Base-by-base conservation (phyloP, 352 stramenopile genomes). In the Pythium angustatum region DNA sequence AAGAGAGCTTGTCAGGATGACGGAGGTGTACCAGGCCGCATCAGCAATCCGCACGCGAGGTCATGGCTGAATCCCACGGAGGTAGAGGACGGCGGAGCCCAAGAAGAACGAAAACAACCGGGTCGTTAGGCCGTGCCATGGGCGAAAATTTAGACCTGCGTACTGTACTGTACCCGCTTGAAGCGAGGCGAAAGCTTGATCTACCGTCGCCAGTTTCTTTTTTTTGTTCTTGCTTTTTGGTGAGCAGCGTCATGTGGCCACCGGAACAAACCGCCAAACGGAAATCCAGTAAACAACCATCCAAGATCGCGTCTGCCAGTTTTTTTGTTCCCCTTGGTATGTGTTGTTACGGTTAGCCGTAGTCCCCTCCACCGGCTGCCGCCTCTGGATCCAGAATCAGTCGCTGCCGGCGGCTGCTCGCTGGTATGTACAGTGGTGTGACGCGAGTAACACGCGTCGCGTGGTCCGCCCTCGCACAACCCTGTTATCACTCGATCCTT, bases 391-490 rank as follows among this genome's bases (percentile, higher is more conserved):
- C 22, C 33, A 45, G 51, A 47, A 36, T 26, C 10, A 41, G 51
- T 58, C 40, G 40, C 40, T 8, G 5, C 19, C 51, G 51, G 34
- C 51, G 51, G 41, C 28, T 58, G 51, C 33, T 48, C 28, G 51
- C 51, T 47, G 40, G 40, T 47, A 47, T 47, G 40, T 47, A 47
- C 40, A 47, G 33, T 47, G 45, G 10, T 34, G 27, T 28, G 33
- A 27, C 17, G 19, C 51, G 24, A 31, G 41, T 28, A 47, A 27
- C 17, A 27, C 51, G 24, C 51, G 41, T 40, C 30, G 40, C 41
- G 51, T 58, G 51, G 51, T 58, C 51, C 51, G 21, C 51, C 51
- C 51, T 58, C 41, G n/a, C 33, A n/a, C 30, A 44, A n/a, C n/a
- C n/a, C n/a, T 34, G 11, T 17, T 27, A 12, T 58, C 51, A 47